Evolutionary conservation across 116 monocot genomes (phyloP).

Genomic region (Papilionanthe hybrid): DNA sequence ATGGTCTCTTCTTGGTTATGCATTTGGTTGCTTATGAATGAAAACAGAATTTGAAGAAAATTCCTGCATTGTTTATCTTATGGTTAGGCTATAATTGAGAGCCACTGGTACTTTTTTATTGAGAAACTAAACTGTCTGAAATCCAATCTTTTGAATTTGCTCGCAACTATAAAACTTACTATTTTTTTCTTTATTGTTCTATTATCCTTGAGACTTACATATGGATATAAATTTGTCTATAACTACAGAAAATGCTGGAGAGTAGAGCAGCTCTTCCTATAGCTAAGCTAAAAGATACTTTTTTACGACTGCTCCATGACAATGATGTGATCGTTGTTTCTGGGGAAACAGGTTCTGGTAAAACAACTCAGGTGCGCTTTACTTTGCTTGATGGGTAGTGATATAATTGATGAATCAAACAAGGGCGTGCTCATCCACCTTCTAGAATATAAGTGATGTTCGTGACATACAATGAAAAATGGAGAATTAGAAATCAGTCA

Average conservation of each 20-base stretch:
- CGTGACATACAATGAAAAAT: background rate
- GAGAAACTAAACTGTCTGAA: no score
- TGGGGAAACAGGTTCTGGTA: conserved; percentile 98
- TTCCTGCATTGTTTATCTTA: background rate
- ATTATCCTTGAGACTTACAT: background rate
- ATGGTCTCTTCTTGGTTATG: conserved; percentile 37
- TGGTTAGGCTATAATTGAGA: background rate
- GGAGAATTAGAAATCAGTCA: background rate
- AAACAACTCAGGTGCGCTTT: conserved; percentile 85
- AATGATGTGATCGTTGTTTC: conserved; percentile 88
- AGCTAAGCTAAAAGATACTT: conserved; percentile 47
- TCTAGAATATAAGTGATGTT: background rate
- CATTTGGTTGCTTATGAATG: background rate
- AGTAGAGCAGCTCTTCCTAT: conserved; percentile 81
- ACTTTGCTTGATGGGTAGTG: background rate
- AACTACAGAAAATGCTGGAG: conserved; percentile 72
- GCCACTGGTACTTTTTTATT: background rate
- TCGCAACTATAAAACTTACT: background rate
- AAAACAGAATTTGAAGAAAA: background rate
- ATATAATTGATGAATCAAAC: background rate
- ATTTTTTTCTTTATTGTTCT: background rate
- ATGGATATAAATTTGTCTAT: background rate
- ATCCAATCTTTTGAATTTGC: background rate
- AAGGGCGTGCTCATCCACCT: background rate
- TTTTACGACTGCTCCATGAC: conserved; percentile 50